Base-by-base conservation (phyloP, 2,329 filamentous ascomycete genomes). In the Monosporascus ibericus region DNA sequence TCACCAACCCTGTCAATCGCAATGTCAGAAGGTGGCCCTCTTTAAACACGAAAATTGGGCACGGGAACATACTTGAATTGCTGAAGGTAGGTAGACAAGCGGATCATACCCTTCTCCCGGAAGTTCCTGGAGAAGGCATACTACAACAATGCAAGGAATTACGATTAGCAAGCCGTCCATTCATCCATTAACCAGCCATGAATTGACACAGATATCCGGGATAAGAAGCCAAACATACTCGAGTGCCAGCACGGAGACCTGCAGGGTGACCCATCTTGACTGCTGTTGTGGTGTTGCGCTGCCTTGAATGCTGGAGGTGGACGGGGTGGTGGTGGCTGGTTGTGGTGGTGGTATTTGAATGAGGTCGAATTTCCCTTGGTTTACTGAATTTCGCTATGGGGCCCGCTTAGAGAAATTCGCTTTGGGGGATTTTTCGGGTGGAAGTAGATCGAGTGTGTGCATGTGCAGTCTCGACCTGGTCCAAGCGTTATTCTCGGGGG, bases 51-150 rank as follows among this genome's bases (percentile, higher is more conserved):
- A 56, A 4, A 68, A 47, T 18, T 36, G 47, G 48, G 20, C n/a
- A 44, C 40, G 55, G 52, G 47, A 50, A 53, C 81, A 68, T 79
- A 90, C 86, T 87, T 90, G 88, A 95, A 97, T 73, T 89, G 84
- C 76, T 86, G 86, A 70, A 99, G 81, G 84, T 97, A 99, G 73
- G 92, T 97, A 68, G 87, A 91, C 72, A 97, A 81, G 69, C 82
- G 79, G 80, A 99, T 96, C 81, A 86, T 86, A 75, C 94, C 94
- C 83, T 92, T 90, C 82, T 96, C 81, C 79, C 94, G 91, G 84
- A 95, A 96, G 73, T 86, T 82, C 71, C 92, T 85, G 74, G 87
- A 89, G 86, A 96, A 99, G 79, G 90, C 87, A 86, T 92, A 90
- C 81, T 87, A 67, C 60, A 65, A 53, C 52, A 36, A 22, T 22